A percentile compares a stretch with the other conserved stretches of the same genome.
Conservation (phyloP, 441 rosid species). For the Hura crepitans region DNA sequence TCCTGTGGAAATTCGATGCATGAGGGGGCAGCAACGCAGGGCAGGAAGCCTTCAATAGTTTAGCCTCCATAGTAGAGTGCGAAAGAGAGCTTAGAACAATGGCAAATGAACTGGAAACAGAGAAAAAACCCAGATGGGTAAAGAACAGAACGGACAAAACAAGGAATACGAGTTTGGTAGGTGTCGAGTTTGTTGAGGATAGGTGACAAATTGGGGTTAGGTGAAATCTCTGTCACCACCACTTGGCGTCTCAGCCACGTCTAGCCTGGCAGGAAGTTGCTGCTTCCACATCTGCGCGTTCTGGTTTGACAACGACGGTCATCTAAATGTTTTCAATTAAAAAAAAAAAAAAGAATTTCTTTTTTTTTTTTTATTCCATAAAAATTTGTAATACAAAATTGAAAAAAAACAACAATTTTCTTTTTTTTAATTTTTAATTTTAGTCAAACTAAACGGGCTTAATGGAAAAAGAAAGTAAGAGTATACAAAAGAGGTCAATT, state of each 20-base stretch:
- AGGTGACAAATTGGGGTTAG: slow-evolving; percentile 1
- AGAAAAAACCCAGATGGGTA: not conserved
- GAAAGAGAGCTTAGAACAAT: not conserved
- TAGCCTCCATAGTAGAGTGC: slow-evolving; percentile 47
- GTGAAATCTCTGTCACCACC: not conserved
- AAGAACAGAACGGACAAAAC: not conserved
- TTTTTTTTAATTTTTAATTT: too few species aligned
- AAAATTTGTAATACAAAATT: too few species aligned
- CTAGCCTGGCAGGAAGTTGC: not conserved
- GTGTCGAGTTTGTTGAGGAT: not conserved
- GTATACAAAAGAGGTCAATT: too few species aligned
- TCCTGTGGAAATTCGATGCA: slow-evolving; percentile 22
- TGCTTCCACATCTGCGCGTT: not conserved
- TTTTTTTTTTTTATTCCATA: not conserved
- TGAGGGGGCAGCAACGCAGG: slow-evolving; percentile 22
- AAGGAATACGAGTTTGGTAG: not conserved
- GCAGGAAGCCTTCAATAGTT: slow-evolving; percentile 36
- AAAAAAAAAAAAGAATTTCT: too few species aligned
- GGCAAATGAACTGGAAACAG: not conserved
- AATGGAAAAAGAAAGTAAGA: too few species aligned
- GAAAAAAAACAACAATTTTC: too few species aligned
- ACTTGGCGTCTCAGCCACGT: not conserved
- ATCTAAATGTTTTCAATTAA: too few species aligned
- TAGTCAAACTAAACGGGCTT: too few species aligned
- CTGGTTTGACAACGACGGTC: too few species aligned